Percentiles rank a stretch among this genome's conserved stretches.
phyloP scores from a whole-genome alignment of 2,329 filamentous ascomycete species.

The Didymella pomorum region DNA sequence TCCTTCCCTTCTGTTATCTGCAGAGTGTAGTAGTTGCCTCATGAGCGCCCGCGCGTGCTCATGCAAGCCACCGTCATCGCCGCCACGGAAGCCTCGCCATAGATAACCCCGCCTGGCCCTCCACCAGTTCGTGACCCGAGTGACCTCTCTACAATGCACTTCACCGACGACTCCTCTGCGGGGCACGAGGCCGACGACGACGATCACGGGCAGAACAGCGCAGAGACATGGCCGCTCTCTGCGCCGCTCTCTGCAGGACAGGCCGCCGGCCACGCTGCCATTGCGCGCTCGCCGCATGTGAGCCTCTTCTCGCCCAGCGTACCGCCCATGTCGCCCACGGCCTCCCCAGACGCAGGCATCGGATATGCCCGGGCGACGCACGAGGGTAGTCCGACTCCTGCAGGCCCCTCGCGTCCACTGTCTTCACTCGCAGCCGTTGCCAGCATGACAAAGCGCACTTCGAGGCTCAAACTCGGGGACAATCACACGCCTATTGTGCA shows the following conservation, averaged over 20 bases:
- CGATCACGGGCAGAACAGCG: slow-evolving; percentile 15
- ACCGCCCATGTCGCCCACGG: slow-evolving; percentile 15
- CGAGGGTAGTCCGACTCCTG: slow-evolving; percentile 13
- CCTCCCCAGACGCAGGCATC: slow-evolving; percentile 13
- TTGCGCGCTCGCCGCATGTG: slow-evolving; percentile 13
- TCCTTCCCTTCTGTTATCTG: not conserved
- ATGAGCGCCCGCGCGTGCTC: not conserved
- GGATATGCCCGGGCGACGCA: slow-evolving; percentile 15
- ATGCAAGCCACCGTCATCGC: slow-evolving; percentile 20
- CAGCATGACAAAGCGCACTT: slow-evolving; percentile 42
- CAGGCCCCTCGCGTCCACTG: slow-evolving; percentile 41
- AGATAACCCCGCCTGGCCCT: slow-evolving; percentile 16
- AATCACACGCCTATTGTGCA: slow-evolving; percentile 41
- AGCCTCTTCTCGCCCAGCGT: slow-evolving; percentile 21
- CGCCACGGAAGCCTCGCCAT: not conserved
- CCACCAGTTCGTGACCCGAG: slow-evolving; percentile 9
- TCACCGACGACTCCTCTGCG: slow-evolving; percentile 25
- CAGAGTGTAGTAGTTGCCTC: not conserved
- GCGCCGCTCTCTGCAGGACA: slow-evolving; percentile 23
- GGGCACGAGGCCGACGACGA: slow-evolving; percentile 26
- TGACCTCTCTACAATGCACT: slow-evolving; percentile 26
- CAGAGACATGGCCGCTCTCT: slow-evolving; percentile 26
- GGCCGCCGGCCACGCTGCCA: slow-evolving; percentile 19
- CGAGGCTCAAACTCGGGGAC: slow-evolving; percentile 40
- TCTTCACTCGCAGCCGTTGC: slow-evolving; percentile 23